Base-by-base conservation (phyloP, 140 eudicot genomes). In the Oenanthe javanica region DNA sequence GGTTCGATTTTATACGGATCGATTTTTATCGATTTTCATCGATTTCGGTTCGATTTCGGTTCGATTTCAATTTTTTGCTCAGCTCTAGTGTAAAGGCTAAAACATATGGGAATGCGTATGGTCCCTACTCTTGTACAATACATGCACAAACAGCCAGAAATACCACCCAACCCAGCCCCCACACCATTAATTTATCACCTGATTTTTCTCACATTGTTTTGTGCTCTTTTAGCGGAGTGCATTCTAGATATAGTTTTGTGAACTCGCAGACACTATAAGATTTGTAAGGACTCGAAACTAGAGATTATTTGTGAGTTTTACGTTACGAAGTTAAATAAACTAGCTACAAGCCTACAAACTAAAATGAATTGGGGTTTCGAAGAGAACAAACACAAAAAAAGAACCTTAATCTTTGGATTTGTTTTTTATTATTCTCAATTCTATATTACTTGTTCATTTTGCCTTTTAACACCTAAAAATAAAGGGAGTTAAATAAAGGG, bases 111-210 rank as follows among this genome's bases (percentile, higher is more conserved):
- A 23, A 25, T 49, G 64, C 2, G 15, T 21, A 6, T 76, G 66
- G 79, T 21, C 79, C 79, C 66, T 21, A 46, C 77, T 49, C 27
- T 15, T 13, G 6, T 57, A 4, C 64, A 64, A 40, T 36, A 27
- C 72, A 73, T 81, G 79, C 80, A 73, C 15, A 76, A 11, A 75
- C 76, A 73, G 75, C 48, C 63, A 42, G 63, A 67, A 72, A 57
- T 19, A 40, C 75, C 77, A 77, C 77, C 77, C 52, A 73, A 73
- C 57, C n/a, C 1, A 36, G 74, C 78, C 69, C 69, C 77, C 38
- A 57, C 72, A 52, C 27, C 71, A 57, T 40, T 59, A 9, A 42
- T 61, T 61, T 61, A 21, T 61, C 69, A 61, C 69, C 51, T 31
- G 46, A 38, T 36, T 69, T 69, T 31, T 66, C 73, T 23, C 73